These are phyloP conservation scores for Quillaja saponaria DNA, from an alignment of 306 rosid genomes.

Conservation along the genomic window DNA sequence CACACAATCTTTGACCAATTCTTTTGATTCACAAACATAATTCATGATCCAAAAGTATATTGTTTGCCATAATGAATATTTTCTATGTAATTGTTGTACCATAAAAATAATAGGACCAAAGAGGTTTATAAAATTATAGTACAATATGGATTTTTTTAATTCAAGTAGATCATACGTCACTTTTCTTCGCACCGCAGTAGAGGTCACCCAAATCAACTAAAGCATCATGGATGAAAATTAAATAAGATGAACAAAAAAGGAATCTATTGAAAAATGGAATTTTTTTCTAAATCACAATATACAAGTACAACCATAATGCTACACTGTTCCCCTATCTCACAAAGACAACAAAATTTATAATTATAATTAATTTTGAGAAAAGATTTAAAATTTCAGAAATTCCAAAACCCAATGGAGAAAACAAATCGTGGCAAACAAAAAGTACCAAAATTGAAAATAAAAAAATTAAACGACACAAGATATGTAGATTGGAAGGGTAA, in stretches of 20 bases:
- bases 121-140: neutral
- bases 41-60: slow-evolving; percentile 2
- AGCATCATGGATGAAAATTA: no score
- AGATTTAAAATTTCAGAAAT: neutral
- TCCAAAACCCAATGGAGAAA: neutral
- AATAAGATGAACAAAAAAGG: no score
- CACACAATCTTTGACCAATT: slow-evolving; percentile 1
- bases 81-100: neutral
- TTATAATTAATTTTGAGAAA: neutral
- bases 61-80: neutral
- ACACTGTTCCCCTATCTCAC: neutral
- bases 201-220: neutral
- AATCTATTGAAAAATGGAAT: no score
- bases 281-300: no score
- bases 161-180: neutral
- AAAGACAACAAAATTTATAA: neutral
- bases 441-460: neutral
- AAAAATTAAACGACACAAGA: neutral
- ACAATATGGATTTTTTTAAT: slow-evolving; percentile 13
- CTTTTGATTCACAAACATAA: slow-evolving; percentile 6
- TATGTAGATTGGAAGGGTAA: neutral
- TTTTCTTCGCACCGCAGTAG: slow-evolving; percentile 2
- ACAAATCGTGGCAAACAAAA: neutral
- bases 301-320: no score
- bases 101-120: neutral